Conservation (phyloP, 257 asterid species). For the Scutellaria minor region DNA sequence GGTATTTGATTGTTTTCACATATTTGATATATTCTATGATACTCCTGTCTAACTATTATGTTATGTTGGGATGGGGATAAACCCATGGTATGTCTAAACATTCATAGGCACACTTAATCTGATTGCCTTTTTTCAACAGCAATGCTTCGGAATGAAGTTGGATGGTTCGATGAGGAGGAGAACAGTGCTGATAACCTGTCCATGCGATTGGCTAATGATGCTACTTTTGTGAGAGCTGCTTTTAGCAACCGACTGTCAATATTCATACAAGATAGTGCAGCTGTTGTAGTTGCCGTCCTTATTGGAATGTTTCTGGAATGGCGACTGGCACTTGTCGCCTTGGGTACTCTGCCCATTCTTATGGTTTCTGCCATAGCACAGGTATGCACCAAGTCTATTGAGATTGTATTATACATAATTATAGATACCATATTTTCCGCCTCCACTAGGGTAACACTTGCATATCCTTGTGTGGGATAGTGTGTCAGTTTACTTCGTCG, state of each 20-base stretch:
- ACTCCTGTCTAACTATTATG: conserved; percentile 19
- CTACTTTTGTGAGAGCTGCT: conserved; percentile 99
- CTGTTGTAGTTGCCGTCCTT: conserved; percentile 89
- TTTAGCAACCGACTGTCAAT: conserved; percentile 98
- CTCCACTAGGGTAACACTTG: conserved; percentile 17
- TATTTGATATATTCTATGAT: conserved; percentile 9
- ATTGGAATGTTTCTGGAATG: conserved; percentile 94
- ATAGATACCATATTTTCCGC: background rate
- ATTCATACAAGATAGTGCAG: conserved; percentile 95
- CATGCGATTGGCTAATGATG: conserved; percentile 99
- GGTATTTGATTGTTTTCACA: conserved; percentile 51
- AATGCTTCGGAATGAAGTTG: conserved; percentile 99
- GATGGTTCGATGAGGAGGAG: conserved; percentile 99
- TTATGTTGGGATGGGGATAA: conserved; percentile 19
- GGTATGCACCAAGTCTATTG: conserved; percentile 51
- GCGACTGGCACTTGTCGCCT: conserved; percentile 98
- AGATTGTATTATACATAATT: conserved; percentile 10
- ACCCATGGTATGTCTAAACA: conserved; percentile 13
- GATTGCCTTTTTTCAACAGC: conserved; percentile 53
- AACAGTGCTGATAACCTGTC: conserved; percentile 98
- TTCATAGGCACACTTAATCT: conserved; percentile 26
- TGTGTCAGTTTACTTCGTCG: background rate
- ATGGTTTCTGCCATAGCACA: conserved; percentile 94
- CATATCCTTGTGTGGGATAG: conserved; percentile 6
- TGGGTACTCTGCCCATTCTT: conserved; percentile 91